These are phyloP conservation scores for Claviceps lovelessii DNA, from an alignment of 2,329 filamentous ascomycete species.

Conservation along the genomic window DNA sequence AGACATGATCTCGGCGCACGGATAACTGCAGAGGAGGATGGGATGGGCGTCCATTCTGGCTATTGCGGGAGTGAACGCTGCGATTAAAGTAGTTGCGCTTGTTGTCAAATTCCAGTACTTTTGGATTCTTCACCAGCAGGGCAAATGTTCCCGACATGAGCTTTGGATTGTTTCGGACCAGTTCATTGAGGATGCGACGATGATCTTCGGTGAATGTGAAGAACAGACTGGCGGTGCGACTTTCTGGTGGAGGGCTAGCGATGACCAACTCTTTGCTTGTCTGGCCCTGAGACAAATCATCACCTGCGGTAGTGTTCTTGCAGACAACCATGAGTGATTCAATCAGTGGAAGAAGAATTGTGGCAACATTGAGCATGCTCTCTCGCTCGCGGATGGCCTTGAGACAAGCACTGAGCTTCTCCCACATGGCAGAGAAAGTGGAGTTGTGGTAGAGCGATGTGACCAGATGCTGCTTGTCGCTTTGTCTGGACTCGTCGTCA, in stretches of 20 bases:
- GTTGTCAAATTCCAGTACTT: constrained; percentile 97
- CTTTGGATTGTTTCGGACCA: constrained; percentile 91
- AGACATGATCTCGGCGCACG: constrained; percentile 86
- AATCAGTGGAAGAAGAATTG: constrained; percentile 84
- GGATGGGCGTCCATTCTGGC: constrained; percentile 54
- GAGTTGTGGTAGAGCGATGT: constrained; percentile 79
- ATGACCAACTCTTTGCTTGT: constrained; percentile 53
- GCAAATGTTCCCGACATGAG: constrained; percentile 98
- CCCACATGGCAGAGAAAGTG: constrained; percentile 84
- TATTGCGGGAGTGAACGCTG: constrained; percentile 61
- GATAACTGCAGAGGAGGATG: constrained; percentile 66
- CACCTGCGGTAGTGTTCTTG: constrained; percentile 82
- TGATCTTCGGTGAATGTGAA: constrained; percentile 97
- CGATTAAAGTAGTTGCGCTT: constrained; percentile 98
- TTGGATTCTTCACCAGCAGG: constrained; percentile 91
- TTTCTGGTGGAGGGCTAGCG: constrained; percentile 62
- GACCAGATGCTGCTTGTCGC: constrained; percentile 69
- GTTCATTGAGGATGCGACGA: constrained; percentile 91
- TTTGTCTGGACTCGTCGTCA: constrained; percentile 37
- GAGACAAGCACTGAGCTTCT: constrained; percentile 78
- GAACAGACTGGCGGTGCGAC: constrained; percentile 77
- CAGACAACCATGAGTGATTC: constrained; percentile 98
- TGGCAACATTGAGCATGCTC: constrained; percentile 93
- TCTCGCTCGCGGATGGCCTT: constrained; percentile 79
- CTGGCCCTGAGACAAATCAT: constrained; percentile 39